Evolutionary conservation across 768 basidiomycete genomes (phyloP), one percentile per base, ranked within the genome.

Genomic region (Pisolithus microcarpus): DNA sequence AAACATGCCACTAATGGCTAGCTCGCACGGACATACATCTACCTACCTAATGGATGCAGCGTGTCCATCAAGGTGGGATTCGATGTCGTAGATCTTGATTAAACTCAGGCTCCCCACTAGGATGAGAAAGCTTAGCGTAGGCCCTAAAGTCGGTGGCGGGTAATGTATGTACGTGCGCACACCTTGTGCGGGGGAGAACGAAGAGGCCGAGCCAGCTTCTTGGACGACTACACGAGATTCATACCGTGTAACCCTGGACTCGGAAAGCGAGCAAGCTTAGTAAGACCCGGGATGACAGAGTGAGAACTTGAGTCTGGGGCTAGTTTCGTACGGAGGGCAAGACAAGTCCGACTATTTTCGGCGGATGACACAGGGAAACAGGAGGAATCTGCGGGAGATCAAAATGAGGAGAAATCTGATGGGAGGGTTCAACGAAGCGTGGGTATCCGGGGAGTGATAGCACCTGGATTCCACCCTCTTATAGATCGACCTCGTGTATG

Each of bases 311-410:
- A 40, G 18, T 1, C 18, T 43, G 55, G n/a, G n/a, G 36, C 50
- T 38, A 28, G 19, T 49, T 49, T 26, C 2, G 26, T 7, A n/a
- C 8, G 39, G 18, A n/a, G 38, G 9, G 19, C 16, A 39, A 7
- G 38, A 40, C 39, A 19, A 21, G 39, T 40, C 4, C 7, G 26
- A 26, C 26, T 5, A 34, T 34, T 34, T 5, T 4, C 2, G 5
- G 13, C 34, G 34, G 34, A 19, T 7, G 8, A n/a, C 11, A 42
- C 18, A 30, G 15, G 23, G 37, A 24, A 13, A 37, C 10, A 26
- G 37, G 38, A 34, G 48, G 21, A 38, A 52, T 55, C 52, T 57
- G 38, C 7, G 43, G 11, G 34, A 51, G 55, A 61, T 56, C 54
- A 31, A 16, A 23, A 34, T 40, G 47, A 46, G 46, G 21, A 46